These are phyloP conservation scores for Raddia guianensis DNA, from an alignment of 176 grass and related monocot species.

Conservation along the genomic window DNA sequence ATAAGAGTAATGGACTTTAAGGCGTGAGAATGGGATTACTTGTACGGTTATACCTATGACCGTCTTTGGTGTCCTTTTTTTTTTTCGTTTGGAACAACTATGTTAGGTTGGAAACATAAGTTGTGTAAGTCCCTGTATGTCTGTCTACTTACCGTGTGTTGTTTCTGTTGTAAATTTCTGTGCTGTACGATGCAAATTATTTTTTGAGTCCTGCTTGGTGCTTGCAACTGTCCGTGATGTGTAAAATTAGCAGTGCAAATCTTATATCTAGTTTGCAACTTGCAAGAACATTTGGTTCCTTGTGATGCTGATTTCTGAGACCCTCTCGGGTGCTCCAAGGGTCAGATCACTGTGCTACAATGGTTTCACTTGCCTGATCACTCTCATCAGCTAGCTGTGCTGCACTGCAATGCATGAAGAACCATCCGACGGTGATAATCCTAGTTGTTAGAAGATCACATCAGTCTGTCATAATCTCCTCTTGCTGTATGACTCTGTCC, in stretches of 20 bases:
- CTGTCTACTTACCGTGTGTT: not conserved
- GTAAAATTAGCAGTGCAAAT: not conserved
- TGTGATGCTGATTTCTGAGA: conserved; percentile 6
- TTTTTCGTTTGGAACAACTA: not conserved
- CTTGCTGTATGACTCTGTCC: not conserved
- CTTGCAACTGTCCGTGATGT: conserved; percentile 1
- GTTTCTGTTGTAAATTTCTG: conserved; percentile 47
- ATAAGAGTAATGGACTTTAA: conserved; percentile 23
- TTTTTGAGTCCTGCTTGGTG: conserved; percentile 15
- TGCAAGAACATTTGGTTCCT: not conserved
- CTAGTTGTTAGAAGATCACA: conserved; percentile 38
- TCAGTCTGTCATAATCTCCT: conserved; percentile 34
- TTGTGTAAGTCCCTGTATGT: conserved; percentile 25
- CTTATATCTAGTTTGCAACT: not conserved
- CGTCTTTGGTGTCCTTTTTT: conserved; percentile 6
- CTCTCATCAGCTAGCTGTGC: not conserved
- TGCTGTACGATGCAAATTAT: conserved; percentile 30
- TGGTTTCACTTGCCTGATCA: not conserved
- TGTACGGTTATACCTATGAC: conserved; percentile 16
- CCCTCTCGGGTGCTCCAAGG: not conserved
- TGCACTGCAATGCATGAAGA: conserved; percentile 7
- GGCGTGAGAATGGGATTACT: conserved; percentile 40
- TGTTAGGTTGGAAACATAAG: conserved; percentile 28
- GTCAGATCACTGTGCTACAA: not conserved
- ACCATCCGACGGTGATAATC: conserved; percentile 23